Percentiles rank a stretch among this genome's conserved stretches.
These are phyloP conservation scores for Backusella westeae DNA, from an alignment of 192 early-diverging fungal species.

Conservation along the genomic window DNA sequence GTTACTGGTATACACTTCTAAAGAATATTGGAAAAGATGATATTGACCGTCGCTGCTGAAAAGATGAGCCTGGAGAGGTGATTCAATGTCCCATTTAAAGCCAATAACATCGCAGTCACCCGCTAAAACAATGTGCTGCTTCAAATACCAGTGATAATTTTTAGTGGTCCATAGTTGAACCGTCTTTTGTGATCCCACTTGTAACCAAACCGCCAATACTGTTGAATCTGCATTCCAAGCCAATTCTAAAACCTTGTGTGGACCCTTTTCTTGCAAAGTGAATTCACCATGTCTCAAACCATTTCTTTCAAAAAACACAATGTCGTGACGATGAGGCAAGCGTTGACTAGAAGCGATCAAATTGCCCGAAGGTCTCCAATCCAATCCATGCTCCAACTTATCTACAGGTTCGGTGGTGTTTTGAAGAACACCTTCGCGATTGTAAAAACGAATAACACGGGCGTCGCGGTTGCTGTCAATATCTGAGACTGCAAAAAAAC, in stretches of 20 bases:
- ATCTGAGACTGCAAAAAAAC: constrained; percentile 75
- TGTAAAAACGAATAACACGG: constrained; percentile 75
- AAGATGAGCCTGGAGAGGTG: constrained; percentile 61
- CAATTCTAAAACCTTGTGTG: constrained; percentile 54
- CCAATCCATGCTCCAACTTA: constrained; percentile 70
- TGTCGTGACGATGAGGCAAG: constrained; percentile 75
- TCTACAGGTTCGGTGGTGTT: constrained; percentile 78
- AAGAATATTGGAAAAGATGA: constrained; percentile 33
- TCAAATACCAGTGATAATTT: constrained; percentile 98
- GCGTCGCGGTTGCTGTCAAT: constrained; percentile 51
- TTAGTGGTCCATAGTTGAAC: constrained; percentile 90
- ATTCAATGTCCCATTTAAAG: constrained; percentile 85
- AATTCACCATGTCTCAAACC: constrained; percentile 95
- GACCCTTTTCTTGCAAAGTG: constrained; percentile 57
- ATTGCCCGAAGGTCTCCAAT: constrained; percentile 86
- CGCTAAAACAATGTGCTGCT: constrained; percentile 71
- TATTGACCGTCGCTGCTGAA: constrained; percentile 47
- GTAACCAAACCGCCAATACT: constrained; percentile 72
- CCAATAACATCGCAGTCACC: constrained; percentile 39
- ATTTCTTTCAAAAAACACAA: constrained; percentile 95
- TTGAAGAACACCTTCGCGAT: constrained; percentile 84
- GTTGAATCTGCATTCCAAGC: constrained; percentile 93
- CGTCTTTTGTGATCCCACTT: constrained; percentile 21
- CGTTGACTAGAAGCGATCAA: constrained; percentile 80
- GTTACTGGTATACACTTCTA: constrained; percentile 41